A percentile compares a stretch with the other conserved stretches of the same genome.
phyloP scores from a whole-genome alignment of 306 rosid genomes.

The Quercus dentata region DNA sequence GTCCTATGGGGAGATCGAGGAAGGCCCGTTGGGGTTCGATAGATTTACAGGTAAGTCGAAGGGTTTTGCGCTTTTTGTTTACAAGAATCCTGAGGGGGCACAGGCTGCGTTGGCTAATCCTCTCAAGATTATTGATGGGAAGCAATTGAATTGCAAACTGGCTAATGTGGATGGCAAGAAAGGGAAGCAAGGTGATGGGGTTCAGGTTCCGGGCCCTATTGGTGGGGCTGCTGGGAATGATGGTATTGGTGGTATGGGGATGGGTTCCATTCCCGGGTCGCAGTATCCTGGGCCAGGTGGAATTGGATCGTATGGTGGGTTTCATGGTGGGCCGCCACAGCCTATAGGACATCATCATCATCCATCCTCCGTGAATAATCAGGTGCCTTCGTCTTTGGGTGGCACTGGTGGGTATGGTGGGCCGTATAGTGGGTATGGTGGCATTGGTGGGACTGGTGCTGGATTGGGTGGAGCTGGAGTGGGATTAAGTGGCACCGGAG shows the following conservation, averaged over 20 bases:
- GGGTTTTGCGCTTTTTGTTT: conserved; percentile 86
- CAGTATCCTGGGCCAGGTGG: conserved; percentile 62
- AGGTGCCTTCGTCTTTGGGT: conserved; percentile 20
- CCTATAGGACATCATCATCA: conserved; percentile 54
- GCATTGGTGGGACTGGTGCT: conserved; percentile 56
- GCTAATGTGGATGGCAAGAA: conserved; percentile 85
- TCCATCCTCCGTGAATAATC: conserved; percentile 18
- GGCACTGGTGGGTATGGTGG: conserved; percentile 61
- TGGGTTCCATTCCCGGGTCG: conserved; percentile 42
- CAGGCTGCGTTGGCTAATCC: conserved; percentile 82
- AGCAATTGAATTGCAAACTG: conserved; percentile 73
- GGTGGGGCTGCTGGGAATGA: conserved; percentile 51
- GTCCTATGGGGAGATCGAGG: conserved; percentile 83
- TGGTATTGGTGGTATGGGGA: conserved; percentile 42
- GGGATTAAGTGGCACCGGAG: neutral
- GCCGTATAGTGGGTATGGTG: conserved; percentile 49
- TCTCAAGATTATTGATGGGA: conserved; percentile 77
- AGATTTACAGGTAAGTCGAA: conserved; percentile 88
- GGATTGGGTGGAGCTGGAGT: conserved; percentile 41
- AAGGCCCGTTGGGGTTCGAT: conserved; percentile 94
- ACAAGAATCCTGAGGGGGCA: conserved; percentile 81
- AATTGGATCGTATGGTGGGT: conserved; percentile 71
- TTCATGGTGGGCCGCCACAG: conserved; percentile 57
- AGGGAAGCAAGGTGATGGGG: conserved; percentile 63
- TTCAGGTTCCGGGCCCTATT: conserved; percentile 41